A percentile compares a stretch with the other conserved stretches of the same genome.
These are phyloP conservation scores for Fusarium coicis DNA, from an alignment of 2,329 filamentous ascomycete genomes.

Conservation along the genomic window DNA sequence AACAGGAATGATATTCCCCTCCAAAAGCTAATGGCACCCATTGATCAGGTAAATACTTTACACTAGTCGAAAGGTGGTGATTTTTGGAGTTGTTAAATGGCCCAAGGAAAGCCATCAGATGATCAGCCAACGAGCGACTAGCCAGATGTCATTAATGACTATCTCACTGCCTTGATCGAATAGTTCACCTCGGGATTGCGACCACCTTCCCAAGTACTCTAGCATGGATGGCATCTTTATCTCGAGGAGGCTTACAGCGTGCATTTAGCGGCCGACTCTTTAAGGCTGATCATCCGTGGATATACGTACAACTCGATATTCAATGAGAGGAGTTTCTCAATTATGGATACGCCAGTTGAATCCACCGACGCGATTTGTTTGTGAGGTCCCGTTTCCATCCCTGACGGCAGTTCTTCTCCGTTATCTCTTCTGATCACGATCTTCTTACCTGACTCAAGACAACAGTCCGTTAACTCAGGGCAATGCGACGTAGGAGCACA, in stretches of 20 bases:
- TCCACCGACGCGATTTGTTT: not conserved
- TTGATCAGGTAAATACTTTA: not conserved
- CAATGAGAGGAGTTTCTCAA: not conserved
- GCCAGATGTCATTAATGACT: slow-evolving; percentile 23
- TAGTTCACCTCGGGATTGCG: not conserved
- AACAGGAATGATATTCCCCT: slow-evolving; percentile 10
- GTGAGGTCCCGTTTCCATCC: not conserved
- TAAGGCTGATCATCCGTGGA: slow-evolving; percentile 2
- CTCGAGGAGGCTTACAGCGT: slow-evolving; percentile 3
- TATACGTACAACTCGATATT: not conserved
- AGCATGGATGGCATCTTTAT: not conserved
- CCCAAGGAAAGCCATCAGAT: not conserved
- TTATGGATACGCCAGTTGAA: not conserved
- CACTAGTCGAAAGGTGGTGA: slow-evolving; percentile 31
- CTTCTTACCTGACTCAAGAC: slow-evolving; percentile 24
- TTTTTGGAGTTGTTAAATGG: slow-evolving; percentile 10
- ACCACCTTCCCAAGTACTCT: not conserved
- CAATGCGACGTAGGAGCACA: not conserved
- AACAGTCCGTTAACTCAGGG: not conserved
- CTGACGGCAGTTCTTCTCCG: not conserved
- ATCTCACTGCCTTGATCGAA: not conserved
- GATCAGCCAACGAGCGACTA: slow-evolving; percentile 12
- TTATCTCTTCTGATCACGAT: slow-evolving; percentile 18
- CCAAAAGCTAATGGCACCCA: slow-evolving; percentile 6
- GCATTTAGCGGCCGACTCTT: slow-evolving; percentile 3